phyloP scores from a whole-genome alignment of 2,329 filamentous ascomycete genomes.

The Fusarium napiforme region DNA sequence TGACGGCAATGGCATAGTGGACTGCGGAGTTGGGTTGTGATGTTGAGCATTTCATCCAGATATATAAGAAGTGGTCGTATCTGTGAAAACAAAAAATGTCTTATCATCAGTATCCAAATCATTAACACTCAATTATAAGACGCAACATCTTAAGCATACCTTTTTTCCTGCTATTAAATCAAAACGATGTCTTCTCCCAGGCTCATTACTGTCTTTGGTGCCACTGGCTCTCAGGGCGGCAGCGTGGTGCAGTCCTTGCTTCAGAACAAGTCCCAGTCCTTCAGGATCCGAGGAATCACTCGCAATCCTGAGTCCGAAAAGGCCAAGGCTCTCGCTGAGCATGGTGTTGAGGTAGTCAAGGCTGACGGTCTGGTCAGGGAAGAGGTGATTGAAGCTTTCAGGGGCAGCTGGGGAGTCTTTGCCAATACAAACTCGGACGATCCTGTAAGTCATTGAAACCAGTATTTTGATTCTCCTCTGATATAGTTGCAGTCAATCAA shows the following conservation, averaged over 20 bases:
- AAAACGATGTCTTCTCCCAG: conserved; percentile 42
- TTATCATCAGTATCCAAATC: conserved; percentile 15
- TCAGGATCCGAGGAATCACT: conserved; percentile 46
- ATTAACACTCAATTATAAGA: conserved; percentile 1
- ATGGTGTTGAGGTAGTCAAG: conserved; percentile 47
- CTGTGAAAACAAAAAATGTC: not conserved
- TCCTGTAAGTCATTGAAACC: conserved; percentile 32
- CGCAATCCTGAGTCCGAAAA: conserved; percentile 45
- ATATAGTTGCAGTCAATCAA: conserved; percentile 37
- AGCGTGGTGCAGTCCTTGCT: conserved; percentile 48
- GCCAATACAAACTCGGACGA: conserved; percentile 50
- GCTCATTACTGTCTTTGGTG: conserved; percentile 48
- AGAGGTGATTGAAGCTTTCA: conserved; percentile 44
- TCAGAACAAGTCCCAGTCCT: conserved; percentile 43
- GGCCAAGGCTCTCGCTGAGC: conserved; percentile 40
- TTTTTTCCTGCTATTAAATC: not conserved
- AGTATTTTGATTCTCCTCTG: not conserved
- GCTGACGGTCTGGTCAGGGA: conserved; percentile 44
- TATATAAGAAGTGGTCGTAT: conserved; percentile 27
- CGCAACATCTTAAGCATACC: not conserved
- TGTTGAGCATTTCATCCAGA: not conserved
- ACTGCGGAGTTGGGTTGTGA: conserved; percentile 20
- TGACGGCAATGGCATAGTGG: not conserved
- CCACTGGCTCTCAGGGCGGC: conserved; percentile 48
- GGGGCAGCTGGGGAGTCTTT: conserved; percentile 49